A percentile compares a stretch with the other conserved stretches of the same genome.
phyloP scores from a whole-genome alignment of 1,284 basidiomycete species.

The Stygiomarasmius scandens region DNA sequence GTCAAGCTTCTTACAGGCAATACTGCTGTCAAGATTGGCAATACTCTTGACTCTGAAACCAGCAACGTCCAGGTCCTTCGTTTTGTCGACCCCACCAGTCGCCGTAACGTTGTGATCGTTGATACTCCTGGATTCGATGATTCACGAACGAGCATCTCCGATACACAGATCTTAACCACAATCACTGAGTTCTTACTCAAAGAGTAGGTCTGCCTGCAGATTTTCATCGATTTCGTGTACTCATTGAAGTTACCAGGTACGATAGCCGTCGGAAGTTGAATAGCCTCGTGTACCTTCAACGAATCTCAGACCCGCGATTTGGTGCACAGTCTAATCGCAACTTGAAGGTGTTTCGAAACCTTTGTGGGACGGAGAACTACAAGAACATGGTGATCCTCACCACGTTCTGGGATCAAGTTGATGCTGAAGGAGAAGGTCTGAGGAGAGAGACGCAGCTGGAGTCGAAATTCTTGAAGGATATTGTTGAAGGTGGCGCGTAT shows the following conservation, averaged over 20 bases:
- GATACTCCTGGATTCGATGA: constrained; percentile 29
- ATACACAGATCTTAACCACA: constrained; percentile 12
- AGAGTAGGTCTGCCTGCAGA: constrained; percentile 1
- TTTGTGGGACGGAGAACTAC: constrained; percentile 6
- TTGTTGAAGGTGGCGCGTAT: constrained; percentile 6
- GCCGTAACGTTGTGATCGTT: constrained; percentile 18
- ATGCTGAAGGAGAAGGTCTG: background rate
- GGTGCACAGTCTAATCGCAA: constrained; percentile 4
- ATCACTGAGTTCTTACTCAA: constrained; percentile 9
- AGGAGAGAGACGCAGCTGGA: constrained; percentile 6
- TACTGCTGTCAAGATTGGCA: constrained; percentile 13
- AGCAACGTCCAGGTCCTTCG: constrained; percentile 10
- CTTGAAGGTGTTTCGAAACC: constrained; percentile 3
- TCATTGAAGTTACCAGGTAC: background rate
- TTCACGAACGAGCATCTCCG: constrained; percentile 9
- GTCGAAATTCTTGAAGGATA: background rate
- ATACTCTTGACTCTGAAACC: constrained; percentile 20
- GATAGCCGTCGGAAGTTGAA: constrained; percentile 7
- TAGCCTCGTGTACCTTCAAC: constrained; percentile 8
- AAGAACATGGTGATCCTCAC: constrained; percentile 6
- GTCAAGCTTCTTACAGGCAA: constrained; percentile 19
- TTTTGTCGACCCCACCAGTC: constrained; percentile 12
- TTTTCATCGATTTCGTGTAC: background rate
- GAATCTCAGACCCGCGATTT: constrained; percentile 10
- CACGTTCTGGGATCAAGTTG: constrained; percentile 10